Evolutionary conservation across 202 grass and related monocot genomes (phyloP), one percentile per base, ranked within the genome.

Genomic region (Carex arenaria): DNA sequence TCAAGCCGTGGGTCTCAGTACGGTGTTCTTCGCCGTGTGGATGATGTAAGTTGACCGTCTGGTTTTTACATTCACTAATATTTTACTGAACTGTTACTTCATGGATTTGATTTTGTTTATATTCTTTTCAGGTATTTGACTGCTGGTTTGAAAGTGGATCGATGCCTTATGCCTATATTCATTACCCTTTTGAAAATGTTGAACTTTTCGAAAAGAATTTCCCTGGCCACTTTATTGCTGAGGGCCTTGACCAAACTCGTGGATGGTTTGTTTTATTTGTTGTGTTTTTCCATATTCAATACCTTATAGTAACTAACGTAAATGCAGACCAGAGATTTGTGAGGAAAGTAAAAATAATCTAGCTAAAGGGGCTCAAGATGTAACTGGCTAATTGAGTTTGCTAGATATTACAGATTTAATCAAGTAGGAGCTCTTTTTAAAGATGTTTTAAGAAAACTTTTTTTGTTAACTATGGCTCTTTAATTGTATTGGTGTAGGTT

Each of bases 111-210:
- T 30, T 67, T 51, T 69, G 30, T 69, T 28, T 63, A 26, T 26
- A n/a, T 69, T n/a, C 8, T 80, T 80, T 84, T 85, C 86, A 99
- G 96, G 93, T 99, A 85, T 99, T 99, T 4, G 96, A 99, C 68
- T 99, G 96, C 85, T 99, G 96, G 96, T 99, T 99, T 82, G 96
- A 99, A 84, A 99, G 96, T 79, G 93, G 93, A 55, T 99, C 93
- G 5, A 99, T 99, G 96, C 96, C 96, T 79, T 99, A 96, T 89
- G 96, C 96, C 36, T 96, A 95, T 83, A 92, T 99, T 89, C 96
- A 99, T 81, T 99, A 99, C 67, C 96, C 96, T 85, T 99, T 99
- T 80, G 96, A 99, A 87, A 99, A 99, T 85, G 87, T 87, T 64
- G 96, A 92, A 77, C 85, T 96, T 57, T 99, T 99, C 79, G 93